Conservation (phyloP, 345 rosid genomes). For the Lumnitzera racemosa region DNA sequence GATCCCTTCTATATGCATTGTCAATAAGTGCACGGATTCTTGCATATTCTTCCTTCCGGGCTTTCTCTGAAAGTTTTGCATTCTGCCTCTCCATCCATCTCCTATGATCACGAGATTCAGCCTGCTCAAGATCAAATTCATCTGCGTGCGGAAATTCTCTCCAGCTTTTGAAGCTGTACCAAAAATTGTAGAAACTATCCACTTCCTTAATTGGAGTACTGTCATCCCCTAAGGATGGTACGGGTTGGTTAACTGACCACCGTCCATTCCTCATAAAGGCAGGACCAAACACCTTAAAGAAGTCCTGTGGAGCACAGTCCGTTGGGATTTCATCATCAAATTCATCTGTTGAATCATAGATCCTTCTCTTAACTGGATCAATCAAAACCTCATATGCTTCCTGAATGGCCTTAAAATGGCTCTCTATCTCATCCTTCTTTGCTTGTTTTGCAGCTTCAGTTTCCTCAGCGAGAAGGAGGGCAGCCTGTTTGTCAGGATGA, state of each 20-base stretch:
- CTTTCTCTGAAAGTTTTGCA: conserved; percentile 70
- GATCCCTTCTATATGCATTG: conserved; percentile 89
- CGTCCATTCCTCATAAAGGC: conserved; percentile 96
- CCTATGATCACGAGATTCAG: conserved; percentile 93
- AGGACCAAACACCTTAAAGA: conserved; percentile 93
- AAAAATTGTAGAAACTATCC: conserved; percentile 74
- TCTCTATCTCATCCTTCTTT: conserved; percentile 88
- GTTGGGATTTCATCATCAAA: conserved; percentile 95
- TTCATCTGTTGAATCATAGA: conserved; percentile 92
- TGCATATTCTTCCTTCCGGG: conserved; percentile 90
- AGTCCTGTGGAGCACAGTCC: conserved; percentile 81
- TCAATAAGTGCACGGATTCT: conserved; percentile 81
- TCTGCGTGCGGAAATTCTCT: conserved; percentile 96
- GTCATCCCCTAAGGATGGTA: conserved; percentile 76
- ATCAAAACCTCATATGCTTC: conserved; percentile 90
- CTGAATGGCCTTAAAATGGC: conserved; percentile 79
- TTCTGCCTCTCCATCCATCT: conserved; percentile 99
- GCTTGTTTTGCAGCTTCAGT: conserved; percentile 89
- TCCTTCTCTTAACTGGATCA: conserved; percentile 84
- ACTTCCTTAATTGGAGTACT: conserved; percentile 59
- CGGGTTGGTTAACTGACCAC: conserved; percentile 83
- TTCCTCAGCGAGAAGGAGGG: conserved; percentile 79
- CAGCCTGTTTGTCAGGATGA: conserved; percentile 94
- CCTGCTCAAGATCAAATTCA: conserved; percentile 91
- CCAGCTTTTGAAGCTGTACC: conserved; percentile 97